Percentiles rank a stretch among this genome's conserved stretches.
Evolutionary conservation across 441 rosid species (phyloP).

Genomic region (Eruca vesicaria): DNA sequence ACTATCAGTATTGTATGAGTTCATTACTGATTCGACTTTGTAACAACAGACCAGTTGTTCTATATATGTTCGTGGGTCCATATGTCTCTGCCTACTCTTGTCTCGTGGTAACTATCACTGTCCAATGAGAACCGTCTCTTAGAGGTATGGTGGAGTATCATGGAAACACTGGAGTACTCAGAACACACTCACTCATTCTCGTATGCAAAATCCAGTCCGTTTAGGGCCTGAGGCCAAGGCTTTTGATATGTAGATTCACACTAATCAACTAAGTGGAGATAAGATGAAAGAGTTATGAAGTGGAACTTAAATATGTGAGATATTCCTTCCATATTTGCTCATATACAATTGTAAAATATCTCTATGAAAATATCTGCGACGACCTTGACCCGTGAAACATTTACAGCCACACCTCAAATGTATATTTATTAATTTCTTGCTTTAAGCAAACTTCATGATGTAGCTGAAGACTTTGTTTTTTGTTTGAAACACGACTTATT

Average conservation of each 20-base stretch:
- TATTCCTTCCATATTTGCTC: slow-evolving; percentile 3
- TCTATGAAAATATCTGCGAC: no score
- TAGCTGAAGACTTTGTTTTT: not conserved
- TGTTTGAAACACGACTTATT: no score
- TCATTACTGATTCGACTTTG: not conserved
- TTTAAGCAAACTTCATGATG: slow-evolving; percentile 9
- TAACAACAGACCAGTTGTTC: not conserved
- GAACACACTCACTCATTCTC: not conserved
- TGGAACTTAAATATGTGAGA: not conserved
- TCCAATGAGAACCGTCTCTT: not conserved
- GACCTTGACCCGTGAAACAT: not conserved
- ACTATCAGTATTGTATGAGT: not conserved
- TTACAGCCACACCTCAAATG: not conserved
- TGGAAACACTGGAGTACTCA: not conserved
- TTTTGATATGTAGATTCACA: not conserved
- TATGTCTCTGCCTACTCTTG: not conserved
- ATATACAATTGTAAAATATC: not conserved
- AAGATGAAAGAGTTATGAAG: not conserved
- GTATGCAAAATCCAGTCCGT: not conserved
- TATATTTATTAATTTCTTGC: slow-evolving; percentile 3
- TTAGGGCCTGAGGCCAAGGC: not conserved
- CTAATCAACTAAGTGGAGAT: not conserved
- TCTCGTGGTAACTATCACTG: not conserved
- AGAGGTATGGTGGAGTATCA: not conserved
- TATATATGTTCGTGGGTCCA: not conserved